Evolutionary conservation across 163 green algal species (phyloP).

Genomic region (Scenedesmus sp.): DNA sequence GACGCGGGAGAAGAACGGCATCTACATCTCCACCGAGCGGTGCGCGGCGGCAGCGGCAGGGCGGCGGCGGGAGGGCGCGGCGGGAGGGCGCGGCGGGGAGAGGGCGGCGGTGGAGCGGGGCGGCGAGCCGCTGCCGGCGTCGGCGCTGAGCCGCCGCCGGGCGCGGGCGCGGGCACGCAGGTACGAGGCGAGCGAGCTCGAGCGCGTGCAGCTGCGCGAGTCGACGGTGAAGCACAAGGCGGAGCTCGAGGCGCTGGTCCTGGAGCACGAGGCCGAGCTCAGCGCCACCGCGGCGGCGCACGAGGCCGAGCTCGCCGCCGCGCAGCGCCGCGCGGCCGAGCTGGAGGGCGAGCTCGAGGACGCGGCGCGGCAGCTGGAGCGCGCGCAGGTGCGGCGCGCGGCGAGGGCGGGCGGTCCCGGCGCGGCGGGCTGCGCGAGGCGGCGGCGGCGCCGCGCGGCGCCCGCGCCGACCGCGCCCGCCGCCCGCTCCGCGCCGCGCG

Average conservation of each 20-base stretch:
- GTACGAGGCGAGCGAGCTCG: constrained; percentile 68
- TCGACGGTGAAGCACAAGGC: constrained; percentile 45
- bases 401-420: no score
- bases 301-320: constrained; percentile 19
- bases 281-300: constrained; percentile 33
- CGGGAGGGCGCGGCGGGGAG: neutral
- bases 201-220: constrained; percentile 68
- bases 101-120: no score
- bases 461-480: neutral
- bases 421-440: neutral
- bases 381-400: constrained; percentile 47
- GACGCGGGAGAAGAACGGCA: constrained; percentile 84
- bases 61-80: neutral
- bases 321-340: constrained; percentile 36
- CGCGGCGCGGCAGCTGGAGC: constrained; percentile 52
- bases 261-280: constrained; percentile 55
- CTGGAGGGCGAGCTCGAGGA: constrained; percentile 51
- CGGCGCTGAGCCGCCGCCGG: neutral
- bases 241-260: constrained; percentile 46
- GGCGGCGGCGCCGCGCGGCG: neutral
- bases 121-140: no score
- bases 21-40: constrained; percentile 71
- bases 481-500: neutral
- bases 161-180: neutral
- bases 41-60: constrained; percentile 43